Evolutionary conservation across 257 asterid species (phyloP).

Genomic region (Solanum appendiculatum): DNA sequence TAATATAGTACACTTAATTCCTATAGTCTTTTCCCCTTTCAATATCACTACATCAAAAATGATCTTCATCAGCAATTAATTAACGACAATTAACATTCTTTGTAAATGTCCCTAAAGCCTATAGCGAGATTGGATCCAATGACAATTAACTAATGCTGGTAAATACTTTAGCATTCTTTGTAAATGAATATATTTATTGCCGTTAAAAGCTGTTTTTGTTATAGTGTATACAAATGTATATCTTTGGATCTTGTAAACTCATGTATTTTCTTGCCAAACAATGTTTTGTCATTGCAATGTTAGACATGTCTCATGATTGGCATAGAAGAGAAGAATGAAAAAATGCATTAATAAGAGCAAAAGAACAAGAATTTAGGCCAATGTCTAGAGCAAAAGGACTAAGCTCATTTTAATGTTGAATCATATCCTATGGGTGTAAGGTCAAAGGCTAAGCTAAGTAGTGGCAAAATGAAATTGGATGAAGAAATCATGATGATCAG

Average conservation of each 20-base stretch:
- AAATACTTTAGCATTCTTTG: too few relatives aligned
- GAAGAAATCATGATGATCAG: background rate
- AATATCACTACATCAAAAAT: too few relatives aligned
- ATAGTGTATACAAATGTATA: background rate
- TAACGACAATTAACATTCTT: too few relatives aligned
- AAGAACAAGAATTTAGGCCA: background rate
- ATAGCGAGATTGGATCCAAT: too few relatives aligned
- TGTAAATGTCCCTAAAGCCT: too few relatives aligned
- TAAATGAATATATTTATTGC: background rate
- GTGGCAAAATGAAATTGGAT: background rate
- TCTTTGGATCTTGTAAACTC: background rate
- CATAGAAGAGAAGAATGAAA: background rate
- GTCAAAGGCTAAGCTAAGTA: constrained; percentile 4
- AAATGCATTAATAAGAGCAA: background rate
- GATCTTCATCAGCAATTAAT: too few relatives aligned
- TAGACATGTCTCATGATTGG: constrained; percentile 1
- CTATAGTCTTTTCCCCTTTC: background rate
- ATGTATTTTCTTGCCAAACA: background rate
- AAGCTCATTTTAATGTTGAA: constrained; percentile 1
- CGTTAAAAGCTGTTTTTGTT: background rate
- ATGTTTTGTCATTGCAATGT: background rate
- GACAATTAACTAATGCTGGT: fast-evolving
- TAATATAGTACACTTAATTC: background rate
- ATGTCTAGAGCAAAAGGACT: background rate
- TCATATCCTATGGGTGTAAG: background rate